Base-by-base conservation (phyloP, 2,329 filamentous ascomycete species). In the Alternaria alternata region DNA sequence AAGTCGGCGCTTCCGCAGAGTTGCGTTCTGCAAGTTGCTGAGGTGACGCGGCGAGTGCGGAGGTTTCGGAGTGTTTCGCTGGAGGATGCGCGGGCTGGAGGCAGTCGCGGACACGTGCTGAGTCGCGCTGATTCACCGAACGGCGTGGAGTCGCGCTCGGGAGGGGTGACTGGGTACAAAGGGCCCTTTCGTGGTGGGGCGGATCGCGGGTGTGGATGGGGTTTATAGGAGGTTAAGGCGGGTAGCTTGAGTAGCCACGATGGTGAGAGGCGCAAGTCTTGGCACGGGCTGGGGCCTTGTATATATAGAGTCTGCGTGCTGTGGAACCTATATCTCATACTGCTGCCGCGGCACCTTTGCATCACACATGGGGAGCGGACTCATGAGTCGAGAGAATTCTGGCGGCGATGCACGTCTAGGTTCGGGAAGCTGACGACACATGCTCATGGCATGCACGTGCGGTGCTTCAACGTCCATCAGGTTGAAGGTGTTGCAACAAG, bases 1-100 rank as follows among this genome's bases (percentile, higher is more conserved):
- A 42, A 76, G 74, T 77, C 52, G 68, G 76, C 78, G 78, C 77
- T 79, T 79, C 78, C 75, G 76, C 73, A 75, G 76, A 77, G 70
- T 71, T 68, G 75, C 72, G 65, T 65, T 72, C 69, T 72, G 71
- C 69, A 66, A 59, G 68, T 66, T 69, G 63, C 55, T 65, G 63
- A 67, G 64, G 62, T 69, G 68, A 70, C 68, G 75, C 74, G 73
- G 75, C 74, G 71, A 59, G 64, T 57, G 69, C 68, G 72, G 72
- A 73, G 71, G 71, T 66, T 64, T 70, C 68, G 72, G 72, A 42
- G 47, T 20, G 58, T 65, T 68, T 66, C 57, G 68, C 63, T 59
- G 57, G 59, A 64, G 38, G 59, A 65, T 59, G 65, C 63, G 62
- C 57, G 62, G 54, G 65, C 61, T 61, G 65, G 51, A 48, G 34